phyloP scores from a whole-genome alignment of 768 basidiomycete genomes.

The Lactarius sp. region DNA sequence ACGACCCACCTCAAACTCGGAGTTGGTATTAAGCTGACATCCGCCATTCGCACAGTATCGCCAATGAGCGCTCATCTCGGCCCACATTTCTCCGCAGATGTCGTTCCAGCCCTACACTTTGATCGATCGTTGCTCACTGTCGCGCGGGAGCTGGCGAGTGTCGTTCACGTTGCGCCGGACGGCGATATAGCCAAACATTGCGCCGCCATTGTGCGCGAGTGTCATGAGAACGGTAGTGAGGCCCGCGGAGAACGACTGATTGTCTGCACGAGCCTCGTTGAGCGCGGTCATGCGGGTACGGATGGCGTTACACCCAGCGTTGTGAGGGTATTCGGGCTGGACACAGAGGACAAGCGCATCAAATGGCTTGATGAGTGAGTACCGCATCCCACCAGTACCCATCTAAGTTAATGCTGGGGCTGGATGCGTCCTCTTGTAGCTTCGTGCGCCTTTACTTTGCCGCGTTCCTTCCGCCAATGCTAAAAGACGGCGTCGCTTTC shows the following conservation, averaged over 20 bases:
- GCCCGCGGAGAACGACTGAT: slow-evolving; percentile 47
- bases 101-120: slow-evolving; percentile 46
- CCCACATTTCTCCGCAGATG: slow-evolving; percentile 49
- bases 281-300: slow-evolving; percentile 46
- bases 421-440: slow-evolving; percentile 29
- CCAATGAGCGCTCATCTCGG: slow-evolving; percentile 53
- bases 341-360: slow-evolving; percentile 46
- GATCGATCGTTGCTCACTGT: slow-evolving; percentile 48
- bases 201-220: slow-evolving; percentile 48
- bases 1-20: slow-evolving; percentile 50
- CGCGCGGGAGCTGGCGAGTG: slow-evolving; percentile 51
- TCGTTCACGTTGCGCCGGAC: slow-evolving; percentile 44
- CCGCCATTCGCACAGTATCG: slow-evolving; percentile 55
- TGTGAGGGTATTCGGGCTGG: slow-evolving; percentile 46
- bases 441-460: slow-evolving; percentile 47
- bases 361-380: slow-evolving; percentile 48
- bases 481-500: slow-evolving; percentile 53
- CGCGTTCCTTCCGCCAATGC: slow-evolving; percentile 52
- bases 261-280: slow-evolving; percentile 53
- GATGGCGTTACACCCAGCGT: slow-evolving; percentile 45
- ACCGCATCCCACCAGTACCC: not conserved
- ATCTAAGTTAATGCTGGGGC: not conserved
- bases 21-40: slow-evolving; percentile 53
- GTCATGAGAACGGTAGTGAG: slow-evolving; percentile 37
- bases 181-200: slow-evolving; percentile 52